phyloP scores from a whole-genome alignment of 441 rosid genomes.

The Erodium trifolium region DNA sequence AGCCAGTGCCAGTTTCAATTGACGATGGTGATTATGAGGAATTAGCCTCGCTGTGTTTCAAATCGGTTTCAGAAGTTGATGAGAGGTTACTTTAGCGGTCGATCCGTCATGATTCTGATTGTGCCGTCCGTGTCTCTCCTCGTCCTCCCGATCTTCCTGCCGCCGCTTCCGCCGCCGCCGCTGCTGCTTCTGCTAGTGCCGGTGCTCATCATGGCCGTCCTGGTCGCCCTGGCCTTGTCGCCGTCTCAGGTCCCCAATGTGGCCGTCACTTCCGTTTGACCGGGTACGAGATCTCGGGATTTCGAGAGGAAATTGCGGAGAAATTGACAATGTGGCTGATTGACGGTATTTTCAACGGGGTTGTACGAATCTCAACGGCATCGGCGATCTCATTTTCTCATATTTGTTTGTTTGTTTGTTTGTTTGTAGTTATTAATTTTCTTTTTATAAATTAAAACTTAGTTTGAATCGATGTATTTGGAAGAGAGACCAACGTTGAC shows the following conservation, averaged over 20 bases:
- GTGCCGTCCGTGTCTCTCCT: slow-evolving; percentile 24
- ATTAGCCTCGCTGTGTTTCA: no score
- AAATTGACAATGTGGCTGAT: neutral
- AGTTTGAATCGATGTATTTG: no score
- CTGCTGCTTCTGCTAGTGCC: slow-evolving; percentile 31
- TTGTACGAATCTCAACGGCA: no score
- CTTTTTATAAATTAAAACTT: no score
- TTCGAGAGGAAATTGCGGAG: neutral
- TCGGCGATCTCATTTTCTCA: no score
- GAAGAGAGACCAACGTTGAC: no score
- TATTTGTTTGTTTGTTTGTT: no score
- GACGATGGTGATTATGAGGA: no score
- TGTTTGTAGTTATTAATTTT: no score
- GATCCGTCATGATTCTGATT: slow-evolving; percentile 22
- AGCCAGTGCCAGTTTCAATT: no score
- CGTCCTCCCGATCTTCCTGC: slow-evolving; percentile 34
- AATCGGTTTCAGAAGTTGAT: neutral
- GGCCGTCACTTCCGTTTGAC: neutral
- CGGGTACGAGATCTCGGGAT: no score
- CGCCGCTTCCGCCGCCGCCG: slow-evolving; percentile 39
- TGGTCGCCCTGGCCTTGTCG: slow-evolving; percentile 31
- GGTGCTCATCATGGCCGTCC: slow-evolving; percentile 29
- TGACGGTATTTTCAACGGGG: no score
- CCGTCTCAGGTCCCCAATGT: slow-evolving; percentile 17
- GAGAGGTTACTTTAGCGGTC: slow-evolving; percentile 10